A percentile compares a stretch with the other conserved stretches of the same genome.
Conservation (phyloP, 2,329 filamentous ascomycete species). For the Mollisia scopiformis region DNA sequence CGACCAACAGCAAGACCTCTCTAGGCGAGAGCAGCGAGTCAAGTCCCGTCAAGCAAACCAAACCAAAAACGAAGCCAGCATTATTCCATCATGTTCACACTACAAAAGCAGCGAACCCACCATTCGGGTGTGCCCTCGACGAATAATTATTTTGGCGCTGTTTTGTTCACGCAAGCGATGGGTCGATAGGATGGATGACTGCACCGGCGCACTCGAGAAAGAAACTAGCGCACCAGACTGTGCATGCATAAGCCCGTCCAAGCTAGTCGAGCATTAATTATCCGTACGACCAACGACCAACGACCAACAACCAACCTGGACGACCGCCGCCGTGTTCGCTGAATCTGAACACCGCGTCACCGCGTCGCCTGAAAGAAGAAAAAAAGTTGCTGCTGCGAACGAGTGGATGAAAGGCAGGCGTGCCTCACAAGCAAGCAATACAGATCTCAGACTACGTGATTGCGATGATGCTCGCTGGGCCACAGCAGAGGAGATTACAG, state of each 20-base stretch:
- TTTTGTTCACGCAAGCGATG: too few relatives aligned
- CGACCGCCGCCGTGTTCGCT: background rate
- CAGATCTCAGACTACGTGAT: slow-evolving; percentile 1
- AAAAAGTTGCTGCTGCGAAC: background rate
- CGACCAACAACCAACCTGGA: background rate
- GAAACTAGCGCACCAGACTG: background rate
- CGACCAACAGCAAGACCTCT: background rate
- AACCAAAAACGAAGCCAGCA: background rate
- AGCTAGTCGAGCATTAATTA: slow-evolving; percentile 21
- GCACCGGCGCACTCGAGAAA: background rate
- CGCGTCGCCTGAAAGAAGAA: slow-evolving; percentile 15
- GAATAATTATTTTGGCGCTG: too few relatives aligned
- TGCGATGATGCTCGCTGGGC: background rate
- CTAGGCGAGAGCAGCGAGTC: background rate
- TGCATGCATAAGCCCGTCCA: slow-evolving; percentile 31
- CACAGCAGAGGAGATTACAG: background rate
- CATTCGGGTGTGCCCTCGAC: too few relatives aligned
- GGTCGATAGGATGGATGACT: too few relatives aligned
- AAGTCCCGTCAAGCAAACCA: background rate
- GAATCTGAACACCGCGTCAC: slow-evolving; percentile 5
- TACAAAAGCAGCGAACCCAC: background rate
- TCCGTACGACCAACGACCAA: slow-evolving; percentile 11
- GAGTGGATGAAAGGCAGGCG: background rate
- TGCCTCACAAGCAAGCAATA: background rate
- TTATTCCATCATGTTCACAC: too few relatives aligned